Evolutionary conservation across 352 stramenopile species (phyloP).

Genomic region (Phytophthora colocasiae): DNA sequence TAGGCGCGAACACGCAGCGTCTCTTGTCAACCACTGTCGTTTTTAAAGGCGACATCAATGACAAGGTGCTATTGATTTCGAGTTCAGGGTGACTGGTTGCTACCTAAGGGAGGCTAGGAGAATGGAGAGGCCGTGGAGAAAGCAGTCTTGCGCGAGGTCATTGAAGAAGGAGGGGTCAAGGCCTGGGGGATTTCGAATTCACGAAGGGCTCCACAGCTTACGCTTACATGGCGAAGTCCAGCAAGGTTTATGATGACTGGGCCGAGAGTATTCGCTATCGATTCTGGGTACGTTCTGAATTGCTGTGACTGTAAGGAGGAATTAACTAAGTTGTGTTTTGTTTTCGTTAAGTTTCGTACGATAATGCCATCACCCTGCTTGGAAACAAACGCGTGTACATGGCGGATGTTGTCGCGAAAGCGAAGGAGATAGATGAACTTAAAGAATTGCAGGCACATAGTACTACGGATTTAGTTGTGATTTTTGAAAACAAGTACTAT

Average conservation of each 20-base stretch:
- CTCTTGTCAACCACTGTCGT: not conserved
- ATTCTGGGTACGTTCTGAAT: slow-evolving; percentile 17
- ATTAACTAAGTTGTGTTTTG: not conserved
- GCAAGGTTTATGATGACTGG: slow-evolving; percentile 21
- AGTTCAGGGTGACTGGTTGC: slow-evolving; percentile 25
- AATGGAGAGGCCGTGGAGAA: slow-evolving; percentile 3
- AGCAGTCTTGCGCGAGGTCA: slow-evolving; percentile 11
- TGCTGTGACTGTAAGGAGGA: too few relatives aligned
- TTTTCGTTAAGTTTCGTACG: slow-evolving; percentile 12
- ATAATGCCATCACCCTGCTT: slow-evolving; percentile 16
- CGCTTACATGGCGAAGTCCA: slow-evolving; percentile 13
- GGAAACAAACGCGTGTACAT: not conserved
- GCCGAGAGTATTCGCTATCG: slow-evolving; percentile 27
- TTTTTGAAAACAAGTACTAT: too few relatives aligned
- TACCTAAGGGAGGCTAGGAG: slow-evolving; percentile 32
- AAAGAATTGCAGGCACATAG: too few relatives aligned
- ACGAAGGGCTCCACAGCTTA: not conserved
- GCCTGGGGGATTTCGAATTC: slow-evolving; percentile 3
- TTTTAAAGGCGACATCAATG: not conserved
- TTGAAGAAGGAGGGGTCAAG: slow-evolving; percentile 31
- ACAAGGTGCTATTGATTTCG: slow-evolving; percentile 22
- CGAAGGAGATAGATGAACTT: not conserved
- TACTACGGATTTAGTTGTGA: too few relatives aligned
- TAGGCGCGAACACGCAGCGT: not conserved
- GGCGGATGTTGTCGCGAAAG: slow-evolving; percentile 10